Evolutionary conservation across 2,329 filamentous ascomycete species (phyloP).

Genomic region (Fonsecaea erecta): DNA sequence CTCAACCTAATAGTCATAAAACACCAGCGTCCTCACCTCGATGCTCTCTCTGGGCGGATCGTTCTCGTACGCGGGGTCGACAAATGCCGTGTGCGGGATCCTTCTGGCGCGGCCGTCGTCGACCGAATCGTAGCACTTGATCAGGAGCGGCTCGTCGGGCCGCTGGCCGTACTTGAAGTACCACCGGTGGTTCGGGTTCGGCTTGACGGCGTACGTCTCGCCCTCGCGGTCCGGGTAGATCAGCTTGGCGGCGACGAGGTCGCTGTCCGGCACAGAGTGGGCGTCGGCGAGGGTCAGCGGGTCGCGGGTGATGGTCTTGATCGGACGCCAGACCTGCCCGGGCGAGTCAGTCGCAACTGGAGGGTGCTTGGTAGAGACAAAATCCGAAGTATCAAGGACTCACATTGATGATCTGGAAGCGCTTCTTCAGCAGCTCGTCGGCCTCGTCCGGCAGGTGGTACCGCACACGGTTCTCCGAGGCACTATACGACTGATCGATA

Average conservation of each 20-base stretch:
- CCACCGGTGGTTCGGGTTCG: conserved; percentile 63
- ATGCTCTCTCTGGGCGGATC: conserved; percentile 65
- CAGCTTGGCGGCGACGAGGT: conserved; percentile 63
- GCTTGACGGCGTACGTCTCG: conserved; percentile 64
- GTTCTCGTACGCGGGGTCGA: conserved; percentile 49
- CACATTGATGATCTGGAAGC: conserved; percentile 57
- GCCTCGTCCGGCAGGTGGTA: conserved; percentile 53
- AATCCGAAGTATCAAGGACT: too few species aligned
- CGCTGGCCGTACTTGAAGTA: conserved; percentile 71
- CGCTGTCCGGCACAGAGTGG: conserved; percentile 58
- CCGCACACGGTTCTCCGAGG: conserved; percentile 48
- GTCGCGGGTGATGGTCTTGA: conserved; percentile 65
- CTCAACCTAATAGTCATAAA: conserved; percentile 60
- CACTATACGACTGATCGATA: conserved; percentile 55
- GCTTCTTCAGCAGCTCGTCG: conserved; percentile 48
- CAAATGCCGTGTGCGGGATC: conserved; percentile 60
- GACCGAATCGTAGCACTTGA: conserved; percentile 61
- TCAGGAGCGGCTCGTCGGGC: conserved; percentile 57
- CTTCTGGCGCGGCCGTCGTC: conserved; percentile 53
- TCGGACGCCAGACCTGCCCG: conserved; percentile 64
- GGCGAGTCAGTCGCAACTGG: conserved; percentile 38
- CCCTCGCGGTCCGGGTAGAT: conserved; percentile 66
- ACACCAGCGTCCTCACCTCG: conserved; percentile 66
- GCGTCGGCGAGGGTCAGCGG: conserved; percentile 72
- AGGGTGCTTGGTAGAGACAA: conserved; percentile 36